Percentiles rank a stretch among this genome's conserved stretches.
These are phyloP conservation scores for Mucor plumbeus DNA, from an alignment of 371 early-diverging fungal species.

Conservation along the genomic window DNA sequence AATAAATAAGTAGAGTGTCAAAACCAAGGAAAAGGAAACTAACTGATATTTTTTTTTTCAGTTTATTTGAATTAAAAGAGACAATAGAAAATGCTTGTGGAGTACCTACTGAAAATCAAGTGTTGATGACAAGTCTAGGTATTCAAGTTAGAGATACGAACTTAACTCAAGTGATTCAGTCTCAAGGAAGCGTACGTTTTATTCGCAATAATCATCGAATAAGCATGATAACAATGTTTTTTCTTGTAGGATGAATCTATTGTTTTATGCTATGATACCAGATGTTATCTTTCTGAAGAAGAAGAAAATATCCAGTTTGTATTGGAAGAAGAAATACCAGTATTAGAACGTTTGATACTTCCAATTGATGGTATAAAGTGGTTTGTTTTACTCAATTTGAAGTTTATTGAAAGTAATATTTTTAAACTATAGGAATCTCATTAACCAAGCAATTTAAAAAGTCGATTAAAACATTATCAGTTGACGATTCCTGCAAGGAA, in stretches of 20 bases:
- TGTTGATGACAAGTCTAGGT: conserved; percentile 68
- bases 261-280: conserved; percentile 46
- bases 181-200: conserved; percentile 56
- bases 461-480: conserved; percentile 12
- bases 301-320: conserved; percentile 35
- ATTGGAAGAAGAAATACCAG: conserved; percentile 46
- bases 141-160: conserved; percentile 59
- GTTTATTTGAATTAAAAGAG: conserved; percentile 52
- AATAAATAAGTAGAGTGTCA: conserved; percentile 9
- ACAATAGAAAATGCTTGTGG: conserved; percentile 55
- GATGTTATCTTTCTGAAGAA: conserved; percentile 43
- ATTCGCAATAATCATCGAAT: background rate
- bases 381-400: background rate
- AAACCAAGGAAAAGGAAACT: too few relatives aligned
- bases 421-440: conserved; percentile 3
- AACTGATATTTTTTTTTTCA: conserved; percentile 2
- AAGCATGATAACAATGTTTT: background rate
- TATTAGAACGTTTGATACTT: conserved; percentile 36
- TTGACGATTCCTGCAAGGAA: conserved; percentile 25
- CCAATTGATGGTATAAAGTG: conserved; percentile 33
- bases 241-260: conserved; percentile 47
- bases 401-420: background rate
- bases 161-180: conserved; percentile 50
- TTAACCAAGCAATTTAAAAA: conserved; percentile 2
- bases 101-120: conserved; percentile 57